Evolutionary conservation across 225 moss, liverwort and hornwort species (phyloP).

Genomic region (Bryoerythrophyllum caledonicum): DNA sequence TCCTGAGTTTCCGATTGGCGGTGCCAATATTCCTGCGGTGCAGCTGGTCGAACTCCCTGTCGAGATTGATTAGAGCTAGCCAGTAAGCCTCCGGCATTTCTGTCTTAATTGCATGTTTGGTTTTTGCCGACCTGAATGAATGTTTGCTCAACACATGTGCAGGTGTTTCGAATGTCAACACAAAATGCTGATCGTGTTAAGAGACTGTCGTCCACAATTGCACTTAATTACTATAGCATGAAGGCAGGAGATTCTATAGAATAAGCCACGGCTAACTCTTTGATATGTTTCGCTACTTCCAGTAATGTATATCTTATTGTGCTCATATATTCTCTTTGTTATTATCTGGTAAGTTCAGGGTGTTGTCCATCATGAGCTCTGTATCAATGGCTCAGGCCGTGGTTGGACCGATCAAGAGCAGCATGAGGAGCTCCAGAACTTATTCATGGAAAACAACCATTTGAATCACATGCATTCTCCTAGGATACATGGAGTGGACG

Average conservation of each 20-base stretch:
- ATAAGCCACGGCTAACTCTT: neutral
- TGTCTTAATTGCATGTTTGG: neutral
- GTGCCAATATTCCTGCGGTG: neutral
- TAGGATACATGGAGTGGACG: too few species aligned
- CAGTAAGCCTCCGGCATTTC: neutral
- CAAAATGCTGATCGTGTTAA: neutral
- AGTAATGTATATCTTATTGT: neutral
- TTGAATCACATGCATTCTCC: too few species aligned
- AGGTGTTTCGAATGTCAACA: neutral
- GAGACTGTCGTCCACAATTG: neutral
- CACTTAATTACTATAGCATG: neutral
- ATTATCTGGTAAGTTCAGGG: neutral
- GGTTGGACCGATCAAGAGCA: too few species aligned
- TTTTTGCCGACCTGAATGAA: neutral
- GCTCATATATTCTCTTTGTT: neutral
- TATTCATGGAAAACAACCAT: too few species aligned
- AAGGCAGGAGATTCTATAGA: neutral
- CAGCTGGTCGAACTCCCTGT: slow-evolving; percentile 13
- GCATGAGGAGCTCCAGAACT: too few species aligned
- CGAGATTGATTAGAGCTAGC: neutral
- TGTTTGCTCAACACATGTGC: neutral
- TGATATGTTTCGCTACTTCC: neutral
- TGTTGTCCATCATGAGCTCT: neutral
- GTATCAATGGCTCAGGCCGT: neutral
- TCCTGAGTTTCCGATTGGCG: slow-evolving; percentile 2